phyloP scores from a whole-genome alignment of 2,329 filamentous ascomycete species.

The Microdochium bolleyi region DNA sequence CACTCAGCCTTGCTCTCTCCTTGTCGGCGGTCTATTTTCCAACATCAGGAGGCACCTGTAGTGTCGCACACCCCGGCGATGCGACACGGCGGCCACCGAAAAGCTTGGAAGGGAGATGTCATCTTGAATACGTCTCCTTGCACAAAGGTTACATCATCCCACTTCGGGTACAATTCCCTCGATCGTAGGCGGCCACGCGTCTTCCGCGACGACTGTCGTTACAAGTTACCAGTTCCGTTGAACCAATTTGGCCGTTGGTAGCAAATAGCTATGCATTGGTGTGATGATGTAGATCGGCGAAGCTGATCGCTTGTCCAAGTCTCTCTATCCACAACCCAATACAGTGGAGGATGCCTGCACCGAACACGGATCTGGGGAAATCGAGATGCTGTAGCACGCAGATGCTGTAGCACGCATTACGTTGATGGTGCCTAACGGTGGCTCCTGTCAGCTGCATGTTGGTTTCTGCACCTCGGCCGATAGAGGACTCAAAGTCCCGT shows the following conservation, averaged over 20 bases:
- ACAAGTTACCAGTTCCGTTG: no score
- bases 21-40: neutral
- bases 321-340: neutral
- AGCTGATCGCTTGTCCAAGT: neutral
- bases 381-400: no score
- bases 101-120: neutral
- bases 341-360: neutral
- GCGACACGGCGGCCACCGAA: neutral
- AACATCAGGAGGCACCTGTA: neutral
- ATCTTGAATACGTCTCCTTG: neutral
- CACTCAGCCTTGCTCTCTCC: no score
- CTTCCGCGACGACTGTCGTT: no score
- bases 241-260: neutral
- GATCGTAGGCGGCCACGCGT: no score
- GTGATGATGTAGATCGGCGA: neutral
- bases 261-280: neutral
- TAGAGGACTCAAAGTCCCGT: no score
- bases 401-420: no score
- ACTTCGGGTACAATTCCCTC: neutral
- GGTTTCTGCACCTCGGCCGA: no score
- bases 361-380: neutral
- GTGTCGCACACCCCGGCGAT: neutral
- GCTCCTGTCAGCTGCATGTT: no score
- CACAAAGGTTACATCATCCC: neutral
- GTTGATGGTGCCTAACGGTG: no score